Conservation (phyloP, 1,284 basidiomycete species). For the Cutaneotrichosporon sp. region DNA sequence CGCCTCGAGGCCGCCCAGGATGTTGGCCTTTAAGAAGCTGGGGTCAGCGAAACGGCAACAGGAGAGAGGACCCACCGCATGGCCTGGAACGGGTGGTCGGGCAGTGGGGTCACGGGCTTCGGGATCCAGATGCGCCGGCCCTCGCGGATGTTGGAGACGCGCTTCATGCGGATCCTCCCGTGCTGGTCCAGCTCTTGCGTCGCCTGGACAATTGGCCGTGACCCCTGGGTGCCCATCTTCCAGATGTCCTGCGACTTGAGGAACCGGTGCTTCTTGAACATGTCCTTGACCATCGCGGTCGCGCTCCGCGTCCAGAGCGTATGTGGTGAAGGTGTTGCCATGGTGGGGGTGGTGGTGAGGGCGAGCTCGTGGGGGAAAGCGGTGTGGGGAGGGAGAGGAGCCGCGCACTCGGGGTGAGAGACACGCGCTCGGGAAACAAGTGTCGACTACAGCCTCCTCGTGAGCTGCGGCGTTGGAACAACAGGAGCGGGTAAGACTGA, state of each 20-base stretch:
- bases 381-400: background rate
- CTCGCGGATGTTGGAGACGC: slow-evolving; percentile 33
- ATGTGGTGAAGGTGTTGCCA: background rate
- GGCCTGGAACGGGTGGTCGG: slow-evolving; percentile 35
- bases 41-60: background rate
- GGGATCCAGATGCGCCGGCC: slow-evolving; percentile 33
- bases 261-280: slow-evolving; percentile 5
- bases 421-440: no score
- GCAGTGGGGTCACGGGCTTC: slow-evolving; percentile 26
- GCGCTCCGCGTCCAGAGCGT: slow-evolving; percentile 9
- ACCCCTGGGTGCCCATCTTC: slow-evolving; percentile 24
- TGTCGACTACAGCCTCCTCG: no score
- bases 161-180: slow-evolving; percentile 36
- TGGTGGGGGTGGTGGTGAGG: background rate
- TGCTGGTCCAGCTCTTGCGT: slow-evolving; percentile 20
- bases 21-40: slow-evolving; percentile 33
- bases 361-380: background rate
- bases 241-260: slow-evolving; percentile 28
- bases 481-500: no score
- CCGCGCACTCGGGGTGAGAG: no score
- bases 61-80: slow-evolving; percentile 24
- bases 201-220: slow-evolving; percentile 23
- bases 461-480: no score
- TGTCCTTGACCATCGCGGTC: slow-evolving; percentile 7
- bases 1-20: slow-evolving; percentile 29